phyloP scores from a whole-genome alignment of 805 yeast species.

The Sugiyamaella chiloensis region DNA sequence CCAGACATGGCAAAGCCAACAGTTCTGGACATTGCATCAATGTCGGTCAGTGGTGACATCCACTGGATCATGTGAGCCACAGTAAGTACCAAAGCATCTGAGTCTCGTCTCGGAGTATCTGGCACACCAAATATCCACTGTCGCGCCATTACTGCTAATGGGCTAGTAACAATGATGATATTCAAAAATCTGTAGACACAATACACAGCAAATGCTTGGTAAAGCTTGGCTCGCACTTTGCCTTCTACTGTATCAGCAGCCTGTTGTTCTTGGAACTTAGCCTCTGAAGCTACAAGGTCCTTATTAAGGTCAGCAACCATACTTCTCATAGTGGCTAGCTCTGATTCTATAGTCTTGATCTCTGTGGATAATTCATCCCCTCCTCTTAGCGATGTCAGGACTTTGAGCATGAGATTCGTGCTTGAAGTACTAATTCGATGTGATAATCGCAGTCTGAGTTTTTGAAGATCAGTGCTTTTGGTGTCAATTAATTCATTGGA shows the following conservation, averaged over 20 bases:
- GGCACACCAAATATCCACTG: neutral
- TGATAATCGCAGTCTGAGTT: conserved; percentile 5
- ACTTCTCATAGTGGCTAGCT: conserved; percentile 34
- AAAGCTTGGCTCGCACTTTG: conserved; percentile 25
- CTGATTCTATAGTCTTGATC: conserved; percentile 25
- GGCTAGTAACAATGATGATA: conserved; percentile 31
- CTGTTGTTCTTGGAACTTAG: conserved; percentile 27
- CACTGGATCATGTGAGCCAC: conserved; percentile 24
- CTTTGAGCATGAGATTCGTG: conserved; percentile 30
- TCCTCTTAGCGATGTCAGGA: conserved; percentile 25
- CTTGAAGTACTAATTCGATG: conserved; percentile 23
- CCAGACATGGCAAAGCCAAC: conserved; percentile 41
- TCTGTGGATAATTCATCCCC: conserved; percentile 25
- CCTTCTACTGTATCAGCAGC: conserved; percentile 33
- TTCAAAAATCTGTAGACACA: conserved; percentile 40
- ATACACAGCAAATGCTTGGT: conserved; percentile 36
- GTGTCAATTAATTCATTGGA: conserved; percentile 31
- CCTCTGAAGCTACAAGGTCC: conserved; percentile 30
- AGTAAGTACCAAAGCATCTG: conserved; percentile 29
- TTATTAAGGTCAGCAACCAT: conserved; percentile 32
- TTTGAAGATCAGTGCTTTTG: conserved; percentile 22
- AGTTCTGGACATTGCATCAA: conserved; percentile 38
- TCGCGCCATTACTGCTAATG: conserved; percentile 17
- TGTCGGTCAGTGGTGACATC: conserved; percentile 22
- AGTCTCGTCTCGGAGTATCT: conserved; percentile 1